A percentile compares a stretch with the other conserved stretches of the same genome.
Evolutionary conservation across 345 rosid species (phyloP).

Genomic region (Salix suchowensis): DNA sequence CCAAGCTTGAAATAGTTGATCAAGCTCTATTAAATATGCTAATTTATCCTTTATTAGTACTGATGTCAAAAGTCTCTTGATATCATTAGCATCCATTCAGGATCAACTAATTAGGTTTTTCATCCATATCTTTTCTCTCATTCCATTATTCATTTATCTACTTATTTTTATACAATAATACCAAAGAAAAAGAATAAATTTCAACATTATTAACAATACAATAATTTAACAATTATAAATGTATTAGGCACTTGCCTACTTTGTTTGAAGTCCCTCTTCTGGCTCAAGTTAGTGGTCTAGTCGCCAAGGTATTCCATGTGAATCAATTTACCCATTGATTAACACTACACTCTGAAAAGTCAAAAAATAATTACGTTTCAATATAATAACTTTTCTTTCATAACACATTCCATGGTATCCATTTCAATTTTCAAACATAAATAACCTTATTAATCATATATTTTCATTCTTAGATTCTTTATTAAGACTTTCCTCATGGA

Average conservation of each 20-base stretch:
- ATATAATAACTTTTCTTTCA: too few species aligned
- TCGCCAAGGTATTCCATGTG: fast-evolving
- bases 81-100: too few species aligned
- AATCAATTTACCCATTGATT: neutral
- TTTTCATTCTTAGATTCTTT: too few species aligned
- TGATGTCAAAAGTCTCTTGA: too few species aligned
- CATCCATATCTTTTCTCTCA: neutral
- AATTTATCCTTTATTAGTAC: too few species aligned
- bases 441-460: too few species aligned
- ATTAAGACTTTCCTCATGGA: too few species aligned
- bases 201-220: neutral
- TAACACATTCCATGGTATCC: too few species aligned
- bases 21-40: too few species aligned
- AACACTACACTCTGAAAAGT: neutral
- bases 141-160: neutral
- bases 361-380: too few species aligned
- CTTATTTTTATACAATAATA: fast-evolving
- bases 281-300: fast-evolving
- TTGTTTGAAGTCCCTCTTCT: neutral
- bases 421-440: too few species aligned
- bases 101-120: neutral
- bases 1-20: too few species aligned
- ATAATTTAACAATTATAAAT: neutral
- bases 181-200: neutral
- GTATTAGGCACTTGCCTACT: neutral